phyloP scores from a whole-genome alignment of 2,329 filamentous ascomycete genomes.

The Capronia epimyces region DNA sequence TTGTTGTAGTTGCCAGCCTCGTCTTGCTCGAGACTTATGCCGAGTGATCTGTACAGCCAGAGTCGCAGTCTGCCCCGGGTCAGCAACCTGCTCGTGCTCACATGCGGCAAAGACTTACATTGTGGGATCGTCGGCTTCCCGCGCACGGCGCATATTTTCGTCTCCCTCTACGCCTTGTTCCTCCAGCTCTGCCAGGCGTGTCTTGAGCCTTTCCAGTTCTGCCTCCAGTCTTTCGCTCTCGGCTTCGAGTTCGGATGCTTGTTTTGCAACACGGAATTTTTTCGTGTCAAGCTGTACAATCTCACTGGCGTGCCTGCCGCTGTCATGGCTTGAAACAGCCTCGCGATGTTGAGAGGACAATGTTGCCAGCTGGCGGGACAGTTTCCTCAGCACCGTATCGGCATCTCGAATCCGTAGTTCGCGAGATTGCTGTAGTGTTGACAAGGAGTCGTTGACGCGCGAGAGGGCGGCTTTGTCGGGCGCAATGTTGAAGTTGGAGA shows the following conservation, averaged over 20 bases:
- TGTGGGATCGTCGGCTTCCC: constrained; percentile 47
- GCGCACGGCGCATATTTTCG: constrained; percentile 47
- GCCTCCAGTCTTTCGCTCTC: constrained; percentile 87
- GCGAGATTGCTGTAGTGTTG: constrained; percentile 77
- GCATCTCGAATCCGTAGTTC: constrained; percentile 68
- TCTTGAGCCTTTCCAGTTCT: constrained; percentile 69
- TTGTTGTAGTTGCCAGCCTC: constrained; percentile 74
- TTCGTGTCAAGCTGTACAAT: constrained; percentile 85
- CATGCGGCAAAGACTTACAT: constrained; percentile 30
- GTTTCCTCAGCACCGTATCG: constrained; percentile 62
- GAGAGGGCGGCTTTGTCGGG: constrained; percentile 79
- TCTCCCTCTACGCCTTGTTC: constrained; percentile 77
- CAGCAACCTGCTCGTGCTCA: constrained; percentile 5
- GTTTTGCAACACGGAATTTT: constrained; percentile 92
- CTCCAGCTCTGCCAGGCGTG: constrained; percentile 74
- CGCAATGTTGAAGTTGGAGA: constrained; percentile 89
- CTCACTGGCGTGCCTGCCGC: constrained; percentile 71
- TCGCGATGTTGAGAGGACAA: constrained; percentile 72
- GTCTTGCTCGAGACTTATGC: constrained; percentile 83
- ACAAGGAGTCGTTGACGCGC: constrained; percentile 77
- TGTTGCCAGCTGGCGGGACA: constrained; percentile 69
- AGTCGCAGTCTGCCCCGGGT: constrained; percentile 58
- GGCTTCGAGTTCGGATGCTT: constrained; percentile 80
- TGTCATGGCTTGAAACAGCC: constrained; percentile 64
- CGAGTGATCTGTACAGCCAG: constrained; percentile 84